Percentiles rank a stretch among this genome's conserved stretches.
Conservation (phyloP, 331 rosid genomes). For the Arachis monticola region DNA sequence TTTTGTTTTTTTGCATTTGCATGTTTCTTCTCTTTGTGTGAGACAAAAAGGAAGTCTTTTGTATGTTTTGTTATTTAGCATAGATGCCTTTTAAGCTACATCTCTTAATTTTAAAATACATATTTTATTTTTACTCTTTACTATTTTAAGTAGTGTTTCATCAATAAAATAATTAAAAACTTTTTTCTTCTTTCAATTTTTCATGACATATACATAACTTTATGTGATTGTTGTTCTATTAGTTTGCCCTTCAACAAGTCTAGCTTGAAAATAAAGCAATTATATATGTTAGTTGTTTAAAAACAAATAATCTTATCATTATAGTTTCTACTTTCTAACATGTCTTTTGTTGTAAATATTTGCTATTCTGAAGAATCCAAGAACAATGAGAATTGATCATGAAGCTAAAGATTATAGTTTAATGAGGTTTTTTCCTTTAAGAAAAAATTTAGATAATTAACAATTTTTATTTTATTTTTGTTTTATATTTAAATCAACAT, state of each 20-base stretch:
- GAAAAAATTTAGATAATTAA: no score
- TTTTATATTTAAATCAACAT: no score
- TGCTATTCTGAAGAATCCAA: neutral
- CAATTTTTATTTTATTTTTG: no score
- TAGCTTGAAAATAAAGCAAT: conserved; percentile 18
- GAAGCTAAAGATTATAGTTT: neutral
- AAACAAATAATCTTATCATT: neutral
- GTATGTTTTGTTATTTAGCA: neutral
- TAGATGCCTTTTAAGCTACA: conserved; percentile 1
- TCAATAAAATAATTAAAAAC: neutral
- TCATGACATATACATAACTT: neutral
- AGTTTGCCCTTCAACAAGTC: conserved; percentile 2
- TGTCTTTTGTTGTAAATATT: neutral
- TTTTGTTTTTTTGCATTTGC: neutral
- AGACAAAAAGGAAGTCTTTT: neutral
- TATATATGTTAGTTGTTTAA: no score
- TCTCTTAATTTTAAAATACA: conserved; percentile 14
- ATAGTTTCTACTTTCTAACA: neutral
- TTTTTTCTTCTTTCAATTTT: neutral
- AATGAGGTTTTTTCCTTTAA: neutral
- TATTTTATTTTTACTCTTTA: neutral
- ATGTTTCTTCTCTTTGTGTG: neutral
- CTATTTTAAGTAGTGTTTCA: neutral
- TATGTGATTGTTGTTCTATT: neutral
- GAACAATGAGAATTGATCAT: neutral